Evolutionary conservation across 2,329 filamentous ascomycete genomes (phyloP).

Genomic region (Colletotrichum cuscutae): DNA sequence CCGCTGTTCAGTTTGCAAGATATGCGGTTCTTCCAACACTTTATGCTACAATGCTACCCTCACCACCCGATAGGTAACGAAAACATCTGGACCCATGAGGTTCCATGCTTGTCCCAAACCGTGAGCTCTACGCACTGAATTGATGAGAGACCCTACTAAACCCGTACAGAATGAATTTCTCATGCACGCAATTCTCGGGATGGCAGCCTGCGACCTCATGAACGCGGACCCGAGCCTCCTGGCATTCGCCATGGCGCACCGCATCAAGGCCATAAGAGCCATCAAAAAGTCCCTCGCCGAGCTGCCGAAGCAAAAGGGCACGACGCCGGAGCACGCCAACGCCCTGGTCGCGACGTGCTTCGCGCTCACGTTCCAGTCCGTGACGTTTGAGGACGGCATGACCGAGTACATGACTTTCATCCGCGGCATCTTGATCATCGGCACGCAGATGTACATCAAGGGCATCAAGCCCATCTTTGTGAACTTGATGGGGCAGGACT

Average conservation of each 20-base stretch:
- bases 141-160: not conserved
- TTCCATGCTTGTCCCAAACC: slow-evolving; percentile 74
- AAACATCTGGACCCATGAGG: slow-evolving; percentile 72
- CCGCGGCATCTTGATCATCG: slow-evolving; percentile 65
- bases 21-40: slow-evolving; percentile 77
- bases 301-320: slow-evolving; percentile 49
- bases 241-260: slow-evolving; percentile 70
- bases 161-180: slow-evolving; percentile 69
- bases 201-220: slow-evolving; percentile 74
- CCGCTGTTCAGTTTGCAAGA: slow-evolving; percentile 70
- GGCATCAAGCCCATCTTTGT: slow-evolving; percentile 62
- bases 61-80: slow-evolving; percentile 74
- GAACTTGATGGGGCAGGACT: slow-evolving; percentile 54
- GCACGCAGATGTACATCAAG: slow-evolving; percentile 62
- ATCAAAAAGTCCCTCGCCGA: slow-evolving; percentile 66
- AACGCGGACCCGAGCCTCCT: slow-evolving; percentile 61
- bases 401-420: slow-evolving; percentile 71
- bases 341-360: slow-evolving; percentile 69
- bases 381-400: slow-evolving; percentile 66
- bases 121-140: slow-evolving; percentile 50
- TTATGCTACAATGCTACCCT: slow-evolving; percentile 69
- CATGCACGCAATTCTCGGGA: slow-evolving; percentile 76
- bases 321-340: slow-evolving; percentile 64
- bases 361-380: slow-evolving; percentile 68
- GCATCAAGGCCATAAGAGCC: slow-evolving; percentile 71